Percentiles rank a stretch among this genome's conserved stretches.
These are phyloP conservation scores for Linnemannia exigua DNA, from an alignment of 192 early-diverging fungal genomes.

Conservation along the genomic window DNA sequence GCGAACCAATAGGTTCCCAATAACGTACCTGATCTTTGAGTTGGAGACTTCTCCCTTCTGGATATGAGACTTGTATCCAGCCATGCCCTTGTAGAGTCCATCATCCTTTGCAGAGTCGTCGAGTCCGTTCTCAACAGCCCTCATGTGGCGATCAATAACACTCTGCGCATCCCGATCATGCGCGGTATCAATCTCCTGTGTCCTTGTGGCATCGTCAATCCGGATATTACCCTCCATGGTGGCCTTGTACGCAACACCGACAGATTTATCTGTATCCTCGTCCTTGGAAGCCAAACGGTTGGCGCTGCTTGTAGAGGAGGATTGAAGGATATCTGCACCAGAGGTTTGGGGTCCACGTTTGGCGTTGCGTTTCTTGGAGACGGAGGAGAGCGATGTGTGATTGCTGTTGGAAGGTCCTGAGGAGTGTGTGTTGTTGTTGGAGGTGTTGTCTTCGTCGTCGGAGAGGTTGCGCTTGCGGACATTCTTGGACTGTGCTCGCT, in stretches of 20 bases:
- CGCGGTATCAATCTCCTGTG: slow-evolving; percentile 59
- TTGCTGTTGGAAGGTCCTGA: slow-evolving; percentile 51
- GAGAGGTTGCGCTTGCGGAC: slow-evolving; percentile 66
- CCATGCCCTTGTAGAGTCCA: slow-evolving; percentile 76
- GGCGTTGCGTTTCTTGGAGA: slow-evolving; percentile 58
- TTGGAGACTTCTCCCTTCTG: slow-evolving; percentile 73
- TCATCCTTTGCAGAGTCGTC: slow-evolving; percentile 57
- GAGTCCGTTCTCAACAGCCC: slow-evolving; percentile 55
- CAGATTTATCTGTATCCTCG: slow-evolving; percentile 49
- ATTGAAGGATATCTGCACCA: slow-evolving; percentile 52
- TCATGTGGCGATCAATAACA: slow-evolving; percentile 58
- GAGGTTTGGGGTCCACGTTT: slow-evolving; percentile 43
- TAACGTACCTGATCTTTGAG: slow-evolving; percentile 63
- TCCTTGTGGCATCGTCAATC: slow-evolving; percentile 49
- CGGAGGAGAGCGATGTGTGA: slow-evolving; percentile 58
- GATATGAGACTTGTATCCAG: slow-evolving; percentile 72
- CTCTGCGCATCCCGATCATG: slow-evolving; percentile 59
- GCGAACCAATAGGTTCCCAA: too few species aligned
- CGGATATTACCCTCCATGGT: slow-evolving; percentile 49
- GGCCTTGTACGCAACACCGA: slow-evolving; percentile 50
- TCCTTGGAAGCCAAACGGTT: slow-evolving; percentile 47
- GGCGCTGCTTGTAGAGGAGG: slow-evolving; percentile 63
- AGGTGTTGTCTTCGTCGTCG: slow-evolving; percentile 54
- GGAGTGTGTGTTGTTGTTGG: slow-evolving; percentile 39
- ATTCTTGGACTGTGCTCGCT: slow-evolving; percentile 64